Evolutionary conservation across 805 yeast species (phyloP), one percentile per base, ranked within the genome.

Genomic region (Lipomyces orientalis): DNA sequence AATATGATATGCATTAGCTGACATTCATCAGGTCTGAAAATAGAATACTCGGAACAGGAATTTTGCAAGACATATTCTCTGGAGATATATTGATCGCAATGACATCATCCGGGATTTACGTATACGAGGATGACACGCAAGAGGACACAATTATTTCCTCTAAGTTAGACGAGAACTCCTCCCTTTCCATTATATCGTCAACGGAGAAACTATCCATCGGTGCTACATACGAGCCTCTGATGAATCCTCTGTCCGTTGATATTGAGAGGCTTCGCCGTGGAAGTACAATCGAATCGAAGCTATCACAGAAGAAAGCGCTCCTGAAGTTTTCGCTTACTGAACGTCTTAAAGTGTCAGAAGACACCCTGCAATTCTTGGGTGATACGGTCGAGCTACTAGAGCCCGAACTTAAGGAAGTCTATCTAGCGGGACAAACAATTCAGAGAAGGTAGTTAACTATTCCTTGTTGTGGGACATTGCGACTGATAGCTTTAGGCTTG

Each of bases 391-490:
- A 64, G 33, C 54, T 66, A 34, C 71, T 69, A 35, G 69, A 76
- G 37, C 62, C 62, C 12, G 73, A 76, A 31, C 66, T 77, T 0
- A 68, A 75, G 4, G 68, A 72, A n/a, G 68, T 79, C 16, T 78
- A 80, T 61, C 77, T 75, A 58, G 73, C 80, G 9, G 83, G 83
- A 0, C 66, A 79, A 0, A 66, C 75, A 33, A 61, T 84, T 56
- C 80, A 81, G 62, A 73, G 76, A 29, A 77, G 66, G 66, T 64
- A 54, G 19, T 54, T 37, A n/a, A 9, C 7, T 19, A 9, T n/a
- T 12, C 10, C 7, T 51, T 25, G 29, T 51, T 19, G 29, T 8
- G 8, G 10, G 35, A 3, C 29, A 22, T 19, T 8, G 33, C 7
- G n/a, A 39, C 58, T 64, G n/a, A 56, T 31, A n/a, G 8, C 31